Percentiles rank a stretch among this genome's conserved stretches.
Conservation (phyloP, 1,284 basidiomycete species). For the Ceratorhiza oryzae-sativae region DNA sequence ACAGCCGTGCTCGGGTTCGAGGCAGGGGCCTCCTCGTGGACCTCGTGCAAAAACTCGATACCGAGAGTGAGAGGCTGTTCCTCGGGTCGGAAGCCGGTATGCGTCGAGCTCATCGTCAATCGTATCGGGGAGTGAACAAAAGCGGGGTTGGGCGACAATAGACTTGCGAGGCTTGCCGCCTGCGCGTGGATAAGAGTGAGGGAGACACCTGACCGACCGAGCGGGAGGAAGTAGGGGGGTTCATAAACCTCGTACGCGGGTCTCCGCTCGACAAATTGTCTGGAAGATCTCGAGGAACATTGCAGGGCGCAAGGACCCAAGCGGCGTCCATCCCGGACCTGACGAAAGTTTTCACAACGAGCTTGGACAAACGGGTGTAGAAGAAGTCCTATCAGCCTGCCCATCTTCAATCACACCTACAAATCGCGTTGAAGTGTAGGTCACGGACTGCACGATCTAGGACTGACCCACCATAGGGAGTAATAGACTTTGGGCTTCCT, state of each 20-base stretch:
- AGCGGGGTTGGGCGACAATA: not conserved
- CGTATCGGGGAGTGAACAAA: not conserved
- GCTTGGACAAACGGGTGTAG: not conserved
- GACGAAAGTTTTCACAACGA: not conserved
- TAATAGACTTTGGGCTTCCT: not conserved
- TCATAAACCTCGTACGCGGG: constrained; percentile 19
- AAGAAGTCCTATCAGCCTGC: not conserved
- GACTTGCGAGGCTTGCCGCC: not conserved
- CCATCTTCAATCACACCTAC: not conserved
- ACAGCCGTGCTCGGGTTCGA: constrained; percentile 9
- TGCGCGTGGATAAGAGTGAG: not conserved
- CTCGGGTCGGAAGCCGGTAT: constrained; percentile 15
- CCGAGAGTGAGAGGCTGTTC: constrained; percentile 19
- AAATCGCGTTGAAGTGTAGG: not conserved
- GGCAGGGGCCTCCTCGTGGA: not conserved
- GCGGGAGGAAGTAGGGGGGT: not conserved
- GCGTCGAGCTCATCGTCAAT: not conserved
- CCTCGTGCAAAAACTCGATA: constrained; percentile 16
- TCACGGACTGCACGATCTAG: not conserved
- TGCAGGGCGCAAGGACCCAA: not conserved
- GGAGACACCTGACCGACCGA: not conserved
- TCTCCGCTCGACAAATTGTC: not conserved
- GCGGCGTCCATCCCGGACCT: constrained; percentile 4
- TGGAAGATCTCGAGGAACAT: not conserved
- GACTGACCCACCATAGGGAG: not conserved